These are phyloP conservation scores for Tetrahymena thermophila DNA, from an alignment of 73 alveolate genomes.

Conservation along the genomic window DNA sequence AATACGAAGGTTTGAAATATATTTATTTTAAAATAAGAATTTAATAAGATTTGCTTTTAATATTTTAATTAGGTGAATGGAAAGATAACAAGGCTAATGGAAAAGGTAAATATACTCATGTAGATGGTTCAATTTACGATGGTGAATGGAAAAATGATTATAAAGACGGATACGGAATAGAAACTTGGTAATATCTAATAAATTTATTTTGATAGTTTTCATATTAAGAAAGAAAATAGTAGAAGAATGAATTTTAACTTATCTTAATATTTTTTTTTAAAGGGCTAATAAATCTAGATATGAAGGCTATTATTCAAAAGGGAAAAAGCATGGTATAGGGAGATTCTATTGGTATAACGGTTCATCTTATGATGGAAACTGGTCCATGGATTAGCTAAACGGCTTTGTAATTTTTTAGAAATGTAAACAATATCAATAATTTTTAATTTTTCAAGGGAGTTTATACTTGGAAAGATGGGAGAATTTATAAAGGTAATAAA, in stretches of 20 bases:
- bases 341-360: conserved; percentile 71
- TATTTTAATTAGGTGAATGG: background rate
- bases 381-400: conserved; percentile 53
- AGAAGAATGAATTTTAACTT: no score
- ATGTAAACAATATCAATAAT: background rate
- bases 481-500: conserved; percentile 52
- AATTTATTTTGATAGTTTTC: no score
- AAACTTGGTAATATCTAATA: background rate
- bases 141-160: conserved; percentile 35
- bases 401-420: conserved; percentile 43
- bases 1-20: background rate
- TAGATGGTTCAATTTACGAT: conserved; percentile 41
- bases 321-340: conserved; percentile 58
- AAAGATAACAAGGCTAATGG: conserved; percentile 38
- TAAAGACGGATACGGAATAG: background rate
- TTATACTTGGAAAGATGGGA: conserved; percentile 70
- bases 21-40: background rate
- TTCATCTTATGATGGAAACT: conserved; percentile 62
- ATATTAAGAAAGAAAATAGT: no score
- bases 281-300: conserved; percentile 61
- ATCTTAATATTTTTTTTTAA: no score
- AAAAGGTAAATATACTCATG: conserved; percentile 28
- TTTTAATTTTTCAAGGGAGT: conserved; percentile 14
- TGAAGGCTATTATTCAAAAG: conserved; percentile 49
- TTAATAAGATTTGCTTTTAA: background rate